A percentile compares a stretch with the other conserved stretches of the same genome.
Conservation (phyloP, 139 green algal species). For the Chlamydomonas incerta region DNA sequence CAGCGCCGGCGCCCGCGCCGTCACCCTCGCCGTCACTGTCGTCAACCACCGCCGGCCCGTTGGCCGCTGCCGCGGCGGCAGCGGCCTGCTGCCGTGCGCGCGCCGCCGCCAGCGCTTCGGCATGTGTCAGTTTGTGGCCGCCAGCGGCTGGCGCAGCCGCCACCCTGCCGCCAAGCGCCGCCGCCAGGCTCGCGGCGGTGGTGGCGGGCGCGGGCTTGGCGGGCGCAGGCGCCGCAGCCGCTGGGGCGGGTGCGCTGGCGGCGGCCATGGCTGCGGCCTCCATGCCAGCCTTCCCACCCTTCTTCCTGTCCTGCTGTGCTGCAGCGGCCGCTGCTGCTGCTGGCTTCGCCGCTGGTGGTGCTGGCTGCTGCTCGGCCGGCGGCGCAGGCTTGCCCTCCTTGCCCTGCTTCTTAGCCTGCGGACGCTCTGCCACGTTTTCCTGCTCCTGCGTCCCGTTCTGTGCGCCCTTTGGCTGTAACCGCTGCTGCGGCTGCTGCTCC, state of each 20-base stretch:
- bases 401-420: conserved; percentile 1
- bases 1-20: too few relatives aligned
- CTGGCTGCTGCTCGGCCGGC: not conserved
- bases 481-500: not conserved
- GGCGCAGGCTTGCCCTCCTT: not conserved
- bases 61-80: not conserved
- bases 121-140: conserved; percentile 23
- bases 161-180: not conserved
- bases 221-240: conserved; percentile 15
- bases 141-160: not conserved
- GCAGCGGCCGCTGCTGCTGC: too few relatives aligned
- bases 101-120: conserved; percentile 2
- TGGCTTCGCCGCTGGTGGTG: too few relatives aligned
- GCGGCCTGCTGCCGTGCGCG: not conserved
- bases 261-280: too few relatives aligned
- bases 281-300: not conserved
- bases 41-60: not conserved
- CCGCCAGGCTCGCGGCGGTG: not conserved
- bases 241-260: too few relatives aligned
- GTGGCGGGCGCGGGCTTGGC: not conserved
- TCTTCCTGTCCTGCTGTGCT: too few relatives aligned
- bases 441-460: not conserved
- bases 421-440: not conserved
- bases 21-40: not conserved
- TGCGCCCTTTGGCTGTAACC: not conserved